Evolutionary conservation across 2,329 filamentous ascomycete genomes (phyloP).

Genomic region (Fusarium foetens): DNA sequence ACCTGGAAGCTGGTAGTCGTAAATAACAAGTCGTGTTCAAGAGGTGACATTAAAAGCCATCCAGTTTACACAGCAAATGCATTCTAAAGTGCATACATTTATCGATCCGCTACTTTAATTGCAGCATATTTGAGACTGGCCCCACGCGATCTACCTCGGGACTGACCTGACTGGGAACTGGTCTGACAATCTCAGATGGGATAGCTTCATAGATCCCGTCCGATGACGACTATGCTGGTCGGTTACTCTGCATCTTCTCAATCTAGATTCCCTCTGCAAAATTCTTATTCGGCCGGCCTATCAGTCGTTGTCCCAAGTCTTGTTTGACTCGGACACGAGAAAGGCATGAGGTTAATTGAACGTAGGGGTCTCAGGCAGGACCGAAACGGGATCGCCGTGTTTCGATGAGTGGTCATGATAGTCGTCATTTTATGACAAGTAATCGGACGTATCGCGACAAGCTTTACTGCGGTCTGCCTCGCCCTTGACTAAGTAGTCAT

Average conservation of each 20-base stretch:
- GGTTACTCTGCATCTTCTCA: slow-evolving; percentile 1
- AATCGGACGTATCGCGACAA: slow-evolving; percentile 21
- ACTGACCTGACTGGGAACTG: slow-evolving; percentile 24
- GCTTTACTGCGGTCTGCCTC: slow-evolving; percentile 8
- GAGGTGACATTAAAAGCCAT: slow-evolving; percentile 21
- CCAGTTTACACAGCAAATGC: neutral
- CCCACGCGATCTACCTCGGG: slow-evolving; percentile 34
- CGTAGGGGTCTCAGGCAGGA: slow-evolving; percentile 23
- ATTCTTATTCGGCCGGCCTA: slow-evolving; percentile 3
- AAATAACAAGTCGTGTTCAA: neutral
- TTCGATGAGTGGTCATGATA: slow-evolving; percentile 29
- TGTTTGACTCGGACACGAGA: slow-evolving; percentile 14
- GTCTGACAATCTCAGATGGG: slow-evolving; percentile 31
- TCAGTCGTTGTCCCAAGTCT: slow-evolving; percentile 11
- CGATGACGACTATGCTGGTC: slow-evolving; percentile 27
- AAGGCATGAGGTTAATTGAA: slow-evolving; percentile 38
- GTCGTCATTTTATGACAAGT: slow-evolving; percentile 22
- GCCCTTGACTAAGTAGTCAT: slow-evolving; percentile 8
- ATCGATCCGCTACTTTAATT: slow-evolving; percentile 13
- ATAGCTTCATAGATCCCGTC: slow-evolving; percentile 28
- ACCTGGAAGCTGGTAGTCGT: slow-evolving; percentile 6
- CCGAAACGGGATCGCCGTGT: slow-evolving; percentile 34
- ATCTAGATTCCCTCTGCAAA: slow-evolving; percentile 22
- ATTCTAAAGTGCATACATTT: slow-evolving; percentile 27
- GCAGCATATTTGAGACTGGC: slow-evolving; percentile 20